Conservation (phyloP, 257 asterid genomes). For the Solanum clarkiae region DNA sequence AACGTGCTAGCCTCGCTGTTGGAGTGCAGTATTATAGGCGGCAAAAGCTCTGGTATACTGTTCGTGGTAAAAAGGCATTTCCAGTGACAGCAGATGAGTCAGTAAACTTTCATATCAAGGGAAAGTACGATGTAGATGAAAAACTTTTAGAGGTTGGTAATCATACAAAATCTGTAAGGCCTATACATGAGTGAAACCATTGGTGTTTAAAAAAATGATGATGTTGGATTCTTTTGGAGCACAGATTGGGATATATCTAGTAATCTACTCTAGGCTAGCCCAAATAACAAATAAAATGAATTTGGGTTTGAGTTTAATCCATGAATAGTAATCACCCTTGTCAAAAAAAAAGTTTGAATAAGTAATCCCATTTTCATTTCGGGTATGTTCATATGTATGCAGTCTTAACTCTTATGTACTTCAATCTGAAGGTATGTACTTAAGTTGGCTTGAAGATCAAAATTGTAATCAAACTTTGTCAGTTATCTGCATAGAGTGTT, state of each 20-base stretch:
- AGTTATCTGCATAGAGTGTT: neutral
- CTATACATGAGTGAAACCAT: neutral
- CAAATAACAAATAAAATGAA: neutral
- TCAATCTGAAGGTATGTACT: neutral
- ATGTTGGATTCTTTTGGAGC: neutral
- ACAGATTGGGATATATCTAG: neutral
- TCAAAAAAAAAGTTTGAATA: neutral
- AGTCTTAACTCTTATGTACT: neutral
- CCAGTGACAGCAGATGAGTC: constrained; percentile 43
- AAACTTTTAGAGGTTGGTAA: constrained; percentile 44
- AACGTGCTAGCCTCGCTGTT: constrained; percentile 41
- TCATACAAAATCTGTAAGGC: neutral
- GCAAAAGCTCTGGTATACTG: constrained; percentile 38
- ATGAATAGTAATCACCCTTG: neutral
- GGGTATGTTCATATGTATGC: neutral
- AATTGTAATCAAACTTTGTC: neutral
- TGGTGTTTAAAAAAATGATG: neutral
- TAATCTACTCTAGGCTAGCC: neutral
- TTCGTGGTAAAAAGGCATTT: constrained; percentile 58
- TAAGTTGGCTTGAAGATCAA: neutral
- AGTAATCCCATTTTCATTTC: neutral
- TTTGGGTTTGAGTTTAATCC: neutral
- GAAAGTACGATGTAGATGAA: constrained; percentile 42
- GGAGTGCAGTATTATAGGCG: constrained; percentile 54
- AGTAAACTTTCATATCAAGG: constrained; percentile 54